Conservation (phyloP, 2,329 filamentous ascomycete genomes). For the Cytospora chrysosperma region DNA sequence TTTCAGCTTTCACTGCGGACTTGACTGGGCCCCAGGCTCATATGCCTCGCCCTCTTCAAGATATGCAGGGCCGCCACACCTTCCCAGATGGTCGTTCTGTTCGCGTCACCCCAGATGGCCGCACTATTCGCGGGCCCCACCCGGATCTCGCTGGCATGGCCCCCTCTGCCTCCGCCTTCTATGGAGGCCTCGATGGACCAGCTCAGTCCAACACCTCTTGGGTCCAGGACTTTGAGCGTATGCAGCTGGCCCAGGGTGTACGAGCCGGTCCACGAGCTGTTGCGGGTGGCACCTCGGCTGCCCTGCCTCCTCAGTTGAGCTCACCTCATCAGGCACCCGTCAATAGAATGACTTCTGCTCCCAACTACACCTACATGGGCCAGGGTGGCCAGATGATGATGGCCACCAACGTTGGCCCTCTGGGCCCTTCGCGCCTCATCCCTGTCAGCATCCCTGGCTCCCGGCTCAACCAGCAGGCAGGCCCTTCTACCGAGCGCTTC, state of each 20-base stretch:
- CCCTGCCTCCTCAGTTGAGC: not conserved
- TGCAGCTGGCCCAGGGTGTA: not conserved
- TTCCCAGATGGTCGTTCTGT: not conserved
- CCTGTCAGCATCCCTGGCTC: not conserved
- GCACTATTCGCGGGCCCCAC: not conserved
- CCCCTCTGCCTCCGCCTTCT: not conserved
- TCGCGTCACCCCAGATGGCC: not conserved
- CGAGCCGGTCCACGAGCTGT: not conserved
- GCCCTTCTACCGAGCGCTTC: slow-evolving; percentile 1
- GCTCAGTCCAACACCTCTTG: slow-evolving; percentile 10
- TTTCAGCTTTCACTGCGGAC: slow-evolving; percentile 12
- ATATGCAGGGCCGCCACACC: not conserved
- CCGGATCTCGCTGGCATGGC: not conserved
- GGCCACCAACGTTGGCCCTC: not conserved
- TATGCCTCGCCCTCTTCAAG: not conserved
- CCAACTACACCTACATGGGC: not conserved
- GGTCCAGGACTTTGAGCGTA: slow-evolving; percentile 15
- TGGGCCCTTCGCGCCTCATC: not conserved
- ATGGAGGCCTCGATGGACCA: slow-evolving; percentile 1
- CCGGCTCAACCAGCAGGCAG: not conserved
- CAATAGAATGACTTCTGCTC: not conserved
- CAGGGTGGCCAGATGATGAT: not conserved
- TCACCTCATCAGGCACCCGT: not conserved
- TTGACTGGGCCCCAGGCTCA: not conserved
- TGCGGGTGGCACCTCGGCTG: not conserved